Conservation (phyloP, 1,284 basidiomycete genomes). For the Earliella scabrosa region DNA sequence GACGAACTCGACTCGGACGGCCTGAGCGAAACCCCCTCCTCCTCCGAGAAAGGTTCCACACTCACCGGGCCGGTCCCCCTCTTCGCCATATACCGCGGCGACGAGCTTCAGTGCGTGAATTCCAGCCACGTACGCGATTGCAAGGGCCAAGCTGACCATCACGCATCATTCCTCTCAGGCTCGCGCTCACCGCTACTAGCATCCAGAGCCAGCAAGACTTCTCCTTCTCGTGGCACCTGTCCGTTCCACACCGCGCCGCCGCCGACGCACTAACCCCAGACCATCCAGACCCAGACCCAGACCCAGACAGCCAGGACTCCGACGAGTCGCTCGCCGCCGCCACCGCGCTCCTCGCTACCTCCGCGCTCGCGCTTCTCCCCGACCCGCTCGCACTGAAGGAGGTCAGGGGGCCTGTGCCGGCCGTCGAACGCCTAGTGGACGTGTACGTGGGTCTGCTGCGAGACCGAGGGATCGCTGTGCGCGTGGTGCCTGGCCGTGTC, state of each 20-base stretch:
- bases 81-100: conserved; percentile 16
- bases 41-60: too few species aligned
- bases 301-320: too few species aligned
- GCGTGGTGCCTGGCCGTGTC: conserved; percentile 8
- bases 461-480: conserved; percentile 7
- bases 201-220: not conserved
- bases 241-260: not conserved
- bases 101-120: conserved; percentile 21
- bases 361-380: not conserved
- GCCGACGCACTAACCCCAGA: not conserved
- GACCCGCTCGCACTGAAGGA: conserved; percentile 14
- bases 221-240: conserved; percentile 7
- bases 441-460: conserved; percentile 16
- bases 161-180: not conserved
- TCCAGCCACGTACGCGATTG: not conserved
- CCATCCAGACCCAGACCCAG: not conserved
- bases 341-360: not conserved
- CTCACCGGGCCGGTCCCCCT: not conserved
- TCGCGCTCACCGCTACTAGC: not conserved
- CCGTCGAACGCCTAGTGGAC: conserved; percentile 23
- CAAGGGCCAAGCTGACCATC: not conserved
- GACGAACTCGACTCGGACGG: too few species aligned
- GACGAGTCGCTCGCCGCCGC: not conserved
- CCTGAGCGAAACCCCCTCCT: too few species aligned
- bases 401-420: conserved; percentile 21